Evolutionary conservation across 805 yeast species (phyloP), one percentile per base, ranked within the genome.

Genomic region (Monosporozyma servazzii): DNA sequence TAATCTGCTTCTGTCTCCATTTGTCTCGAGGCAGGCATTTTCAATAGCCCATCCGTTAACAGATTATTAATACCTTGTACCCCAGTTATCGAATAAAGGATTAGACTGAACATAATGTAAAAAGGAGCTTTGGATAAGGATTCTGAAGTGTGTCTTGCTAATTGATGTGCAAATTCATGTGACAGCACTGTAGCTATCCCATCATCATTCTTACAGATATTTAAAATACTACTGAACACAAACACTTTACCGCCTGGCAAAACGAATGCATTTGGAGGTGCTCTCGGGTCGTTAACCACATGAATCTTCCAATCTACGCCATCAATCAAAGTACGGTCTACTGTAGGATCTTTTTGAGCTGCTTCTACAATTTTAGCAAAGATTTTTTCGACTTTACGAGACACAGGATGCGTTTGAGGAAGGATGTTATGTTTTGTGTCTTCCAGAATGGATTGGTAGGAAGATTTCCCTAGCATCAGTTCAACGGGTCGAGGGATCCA

Each of bases 1-100:
- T 84, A 83, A 68, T 93, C 99, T 0, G 99, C 98, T 66, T 93
- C 99, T 0, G 88, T 77, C 68, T 93, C 99, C 96, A 88, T 88
- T 53, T 80, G 88, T 60, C 99, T 75, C 0, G 95, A 86, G 0
- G 95, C 86, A 0, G 97, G 97, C 77, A 84, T 78, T 56, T 80
- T 78, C 47, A 89, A 64, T 13, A 80, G 63, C 0, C 88, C 75
- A 27, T 75, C 75, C 25, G 77, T 58, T 15, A 87, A 66, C 31
- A 86, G 56, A 49, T 77, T 75, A 58, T 78, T 78, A 51, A 86
- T 61, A 46, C 69, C 59, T 49, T 75, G 69, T 5, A 81, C 69
- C 5, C 95, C 88, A 4, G 90, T 76, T n/a, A 81, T 58, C 1
- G 83, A 64, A 59, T 80, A 82, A 49, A 86, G 58, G 0, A 77